A percentile compares a stretch with the other conserved stretches of the same genome.
These are phyloP conservation scores for Hymenoscyphus fructigenus DNA, from an alignment of 2,329 filamentous ascomycete species.

Conservation along the genomic window DNA sequence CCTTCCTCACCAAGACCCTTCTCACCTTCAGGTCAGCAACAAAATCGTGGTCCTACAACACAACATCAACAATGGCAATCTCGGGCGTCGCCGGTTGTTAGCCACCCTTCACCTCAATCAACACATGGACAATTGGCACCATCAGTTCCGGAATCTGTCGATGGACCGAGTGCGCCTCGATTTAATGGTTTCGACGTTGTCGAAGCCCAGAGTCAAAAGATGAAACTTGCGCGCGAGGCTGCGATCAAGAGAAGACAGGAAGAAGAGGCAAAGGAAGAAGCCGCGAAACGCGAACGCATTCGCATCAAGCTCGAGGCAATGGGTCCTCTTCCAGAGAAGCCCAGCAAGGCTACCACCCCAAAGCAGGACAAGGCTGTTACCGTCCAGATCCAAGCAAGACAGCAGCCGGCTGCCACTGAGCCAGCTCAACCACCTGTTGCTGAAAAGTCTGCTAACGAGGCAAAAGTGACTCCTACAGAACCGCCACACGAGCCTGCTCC, in stretches of 20 bases:
- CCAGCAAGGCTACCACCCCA: slow-evolving; percentile 52
- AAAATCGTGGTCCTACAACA: slow-evolving; percentile 25
- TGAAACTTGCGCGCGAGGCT: slow-evolving; percentile 68
- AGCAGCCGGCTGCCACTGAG: slow-evolving; percentile 14
- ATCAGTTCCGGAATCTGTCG: slow-evolving; percentile 37
- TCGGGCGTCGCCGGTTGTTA: slow-evolving; percentile 37
- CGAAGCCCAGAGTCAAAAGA: slow-evolving; percentile 61
- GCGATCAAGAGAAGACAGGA: slow-evolving; percentile 67
- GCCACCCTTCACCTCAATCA: slow-evolving; percentile 37
- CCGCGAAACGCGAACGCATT: slow-evolving; percentile 68
- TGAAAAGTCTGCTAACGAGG: slow-evolving; percentile 13
- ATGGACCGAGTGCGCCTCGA: slow-evolving; percentile 25
- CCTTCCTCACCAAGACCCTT: slow-evolving; percentile 48
- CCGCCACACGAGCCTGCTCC: slow-evolving; percentile 13
- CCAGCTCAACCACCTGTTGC: slow-evolving; percentile 12
- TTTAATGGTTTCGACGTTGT: slow-evolving; percentile 45
- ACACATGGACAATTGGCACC: slow-evolving; percentile 35
- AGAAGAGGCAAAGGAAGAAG: slow-evolving; percentile 70
- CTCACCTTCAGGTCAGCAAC: slow-evolving; percentile 35
- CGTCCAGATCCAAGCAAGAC: slow-evolving; percentile 35
- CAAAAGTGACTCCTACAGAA: slow-evolving; percentile 19
- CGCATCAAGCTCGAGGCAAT: slow-evolving; percentile 70
- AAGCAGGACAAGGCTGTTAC: slow-evolving; percentile 46
- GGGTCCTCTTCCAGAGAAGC: slow-evolving; percentile 62
- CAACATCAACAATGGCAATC: slow-evolving; percentile 42